phyloP scores from a whole-genome alignment of 139 green algal species.

The Chlorella vulgaris region DNA sequence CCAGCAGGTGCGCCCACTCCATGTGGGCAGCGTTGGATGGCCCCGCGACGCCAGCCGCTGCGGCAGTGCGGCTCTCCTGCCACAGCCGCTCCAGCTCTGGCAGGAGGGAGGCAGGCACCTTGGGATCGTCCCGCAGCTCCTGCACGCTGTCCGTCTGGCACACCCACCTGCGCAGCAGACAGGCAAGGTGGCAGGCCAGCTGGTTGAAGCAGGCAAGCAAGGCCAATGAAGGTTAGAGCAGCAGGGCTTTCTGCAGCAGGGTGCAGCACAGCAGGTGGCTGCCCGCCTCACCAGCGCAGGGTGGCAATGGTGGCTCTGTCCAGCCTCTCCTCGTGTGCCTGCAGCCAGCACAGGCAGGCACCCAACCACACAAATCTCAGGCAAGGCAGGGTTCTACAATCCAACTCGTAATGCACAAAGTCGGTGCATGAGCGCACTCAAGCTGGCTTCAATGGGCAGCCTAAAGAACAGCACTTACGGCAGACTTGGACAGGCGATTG shows the following conservation, averaged over 20 bases:
- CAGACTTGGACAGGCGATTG: neutral
- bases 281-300: neutral
- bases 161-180: neutral
- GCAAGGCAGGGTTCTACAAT: too few species aligned
- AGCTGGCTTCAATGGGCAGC: neutral
- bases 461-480: neutral
- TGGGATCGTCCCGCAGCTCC: neutral
- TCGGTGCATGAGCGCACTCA: too few species aligned
- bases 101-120: neutral
- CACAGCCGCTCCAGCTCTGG: conserved; percentile 2
- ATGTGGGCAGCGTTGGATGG: neutral
- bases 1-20: too few species aligned
- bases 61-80: neutral
- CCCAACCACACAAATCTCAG: too few species aligned
- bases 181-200: neutral
- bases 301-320: neutral
- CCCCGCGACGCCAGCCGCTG: too few species aligned
- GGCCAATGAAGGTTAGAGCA: neutral
- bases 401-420: too few species aligned
- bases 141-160: neutral
- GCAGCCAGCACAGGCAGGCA: too few species aligned
- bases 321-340: neutral
- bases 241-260: too few species aligned
- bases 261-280: neutral
- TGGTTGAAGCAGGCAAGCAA: neutral